Percentiles rank a stretch among this genome's conserved stretches.
Conservation (phyloP, 345 rosid genomes). For the Litchi chinensis region DNA sequence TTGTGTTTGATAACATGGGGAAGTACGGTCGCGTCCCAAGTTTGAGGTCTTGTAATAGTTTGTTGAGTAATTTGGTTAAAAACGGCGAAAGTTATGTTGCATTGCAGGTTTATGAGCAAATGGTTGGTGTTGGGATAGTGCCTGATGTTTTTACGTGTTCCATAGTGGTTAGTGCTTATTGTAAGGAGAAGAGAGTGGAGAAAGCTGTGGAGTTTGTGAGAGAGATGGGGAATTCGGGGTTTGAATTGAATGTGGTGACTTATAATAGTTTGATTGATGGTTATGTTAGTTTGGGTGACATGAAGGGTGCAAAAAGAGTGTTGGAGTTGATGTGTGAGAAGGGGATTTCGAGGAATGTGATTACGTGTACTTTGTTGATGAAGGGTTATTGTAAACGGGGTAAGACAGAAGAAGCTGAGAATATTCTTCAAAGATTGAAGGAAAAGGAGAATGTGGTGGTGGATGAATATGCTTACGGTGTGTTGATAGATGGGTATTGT, state of each 20-base stretch:
- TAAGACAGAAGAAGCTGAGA: slow-evolving; percentile 65
- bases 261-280: slow-evolving; percentile 82
- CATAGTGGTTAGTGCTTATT: slow-evolving; percentile 73
- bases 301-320: slow-evolving; percentile 49
- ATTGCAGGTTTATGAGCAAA: slow-evolving; percentile 68
- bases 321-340: slow-evolving; percentile 51
- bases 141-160: slow-evolving; percentile 78
- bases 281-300: slow-evolving; percentile 58
- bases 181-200: slow-evolving; percentile 52
- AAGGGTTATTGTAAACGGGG: slow-evolving; percentile 60
- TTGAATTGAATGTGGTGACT: slow-evolving; percentile 65
- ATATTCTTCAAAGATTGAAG: slow-evolving; percentile 41
- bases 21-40: slow-evolving; percentile 60
- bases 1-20: slow-evolving; percentile 89
- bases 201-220: slow-evolving; percentile 55
- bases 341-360: slow-evolving; percentile 48
- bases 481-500: slow-evolving; percentile 81
- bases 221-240: slow-evolving; percentile 51
- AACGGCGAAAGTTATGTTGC: slow-evolving; percentile 54
- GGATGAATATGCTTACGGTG: slow-evolving; percentile 73
- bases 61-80: slow-evolving; percentile 68
- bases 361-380: slow-evolving; percentile 61
- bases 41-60: slow-evolving; percentile 66
- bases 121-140: slow-evolving; percentile 56
- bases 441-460: slow-evolving; percentile 36